A percentile compares a stretch with the other conserved stretches of the same genome.
Conservation (phyloP, 805 yeast species). For the Yamadazyma philogaea region DNA sequence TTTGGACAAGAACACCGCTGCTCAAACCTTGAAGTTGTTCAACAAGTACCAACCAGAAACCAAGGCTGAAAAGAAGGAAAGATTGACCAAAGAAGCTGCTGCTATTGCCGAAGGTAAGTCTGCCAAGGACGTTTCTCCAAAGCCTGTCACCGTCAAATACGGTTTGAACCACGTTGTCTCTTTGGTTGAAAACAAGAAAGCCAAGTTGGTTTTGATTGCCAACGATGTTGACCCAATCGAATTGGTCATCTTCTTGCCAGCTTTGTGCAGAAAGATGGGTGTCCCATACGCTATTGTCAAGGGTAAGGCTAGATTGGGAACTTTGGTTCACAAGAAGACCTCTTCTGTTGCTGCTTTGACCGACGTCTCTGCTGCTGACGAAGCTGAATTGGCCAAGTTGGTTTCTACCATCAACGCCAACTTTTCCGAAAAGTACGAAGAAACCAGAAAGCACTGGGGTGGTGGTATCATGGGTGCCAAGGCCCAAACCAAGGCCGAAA, state of each 20-base stretch:
- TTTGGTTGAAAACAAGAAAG: conserved; percentile 96
- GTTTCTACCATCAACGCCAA: conserved; percentile 90
- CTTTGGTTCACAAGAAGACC: conserved; percentile 95
- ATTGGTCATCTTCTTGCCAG: conserved; percentile 95
- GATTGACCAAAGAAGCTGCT: conserved; percentile 98
- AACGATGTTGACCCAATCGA: conserved; percentile 99
- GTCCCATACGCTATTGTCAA: conserved; percentile 93
- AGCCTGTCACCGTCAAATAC: conserved; percentile 95
- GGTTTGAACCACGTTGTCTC: conserved; percentile 99
- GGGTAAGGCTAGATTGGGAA: conserved; percentile 70
- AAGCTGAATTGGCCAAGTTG: conserved; percentile 89
- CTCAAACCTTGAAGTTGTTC: conserved; percentile 93
- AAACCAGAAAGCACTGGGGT: conserved; percentile 98
- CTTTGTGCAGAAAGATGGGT: conserved; percentile 99
- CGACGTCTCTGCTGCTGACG: conserved; percentile 92
- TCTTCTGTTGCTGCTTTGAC: conserved; percentile 96
- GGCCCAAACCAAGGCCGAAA: conserved; percentile 81
- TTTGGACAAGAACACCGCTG: conserved; percentile 98
- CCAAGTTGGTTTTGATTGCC: conserved; percentile 94
- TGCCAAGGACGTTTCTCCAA: conserved; percentile 93
- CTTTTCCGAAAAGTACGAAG: conserved; percentile 93
- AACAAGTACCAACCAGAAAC: conserved; percentile 99
- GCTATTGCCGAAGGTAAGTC: conserved; percentile 98
- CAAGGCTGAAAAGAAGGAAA: conserved; percentile 95
- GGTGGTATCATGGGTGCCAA: conserved; percentile 98